Percentiles rank a stretch among this genome's conserved stretches.
Evolutionary conservation across 257 asterid genomes (phyloP).

Genomic region (Ehretia macrophylla): DNA sequence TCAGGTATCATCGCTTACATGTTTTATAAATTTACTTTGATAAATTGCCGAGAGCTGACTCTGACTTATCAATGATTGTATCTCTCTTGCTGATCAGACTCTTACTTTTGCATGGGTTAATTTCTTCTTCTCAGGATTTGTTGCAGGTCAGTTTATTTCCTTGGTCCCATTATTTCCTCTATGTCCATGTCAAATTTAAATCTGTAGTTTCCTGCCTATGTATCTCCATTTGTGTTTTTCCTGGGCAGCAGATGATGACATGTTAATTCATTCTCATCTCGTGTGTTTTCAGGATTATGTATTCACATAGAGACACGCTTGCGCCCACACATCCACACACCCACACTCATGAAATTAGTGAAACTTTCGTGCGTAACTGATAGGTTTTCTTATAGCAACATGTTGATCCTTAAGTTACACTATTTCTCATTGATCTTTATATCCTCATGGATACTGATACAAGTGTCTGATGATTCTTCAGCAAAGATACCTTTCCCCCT

Average conservation of each 20-base stretch:
- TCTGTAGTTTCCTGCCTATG: no score
- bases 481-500: slow-evolving; percentile 94
- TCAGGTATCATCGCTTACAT: slow-evolving; percentile 47
- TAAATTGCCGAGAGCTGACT: slow-evolving; percentile 4
- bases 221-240: no score
- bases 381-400: neutral
- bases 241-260: no score
- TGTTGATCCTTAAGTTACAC: no score
- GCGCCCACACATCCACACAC: no score
- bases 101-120: slow-evolving; percentile 96
- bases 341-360: no score
- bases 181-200: no score
- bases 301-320: no score
- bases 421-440: no score
- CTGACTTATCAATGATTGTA: slow-evolving; percentile 8
- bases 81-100: slow-evolving; percentile 50
- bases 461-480: slow-evolving; percentile 25
- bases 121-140: slow-evolving; percentile 97
- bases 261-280: no score
- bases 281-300: no score
- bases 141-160: slow-evolving; percentile 60
- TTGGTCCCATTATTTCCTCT: neutral
- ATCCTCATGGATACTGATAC: slow-evolving; percentile 12
- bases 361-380: slow-evolving; percentile 5
- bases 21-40: no score